These are phyloP conservation scores for Tolypocladium endophyticum DNA, from an alignment of 2,329 filamentous ascomycete species.

Conservation along the genomic window DNA sequence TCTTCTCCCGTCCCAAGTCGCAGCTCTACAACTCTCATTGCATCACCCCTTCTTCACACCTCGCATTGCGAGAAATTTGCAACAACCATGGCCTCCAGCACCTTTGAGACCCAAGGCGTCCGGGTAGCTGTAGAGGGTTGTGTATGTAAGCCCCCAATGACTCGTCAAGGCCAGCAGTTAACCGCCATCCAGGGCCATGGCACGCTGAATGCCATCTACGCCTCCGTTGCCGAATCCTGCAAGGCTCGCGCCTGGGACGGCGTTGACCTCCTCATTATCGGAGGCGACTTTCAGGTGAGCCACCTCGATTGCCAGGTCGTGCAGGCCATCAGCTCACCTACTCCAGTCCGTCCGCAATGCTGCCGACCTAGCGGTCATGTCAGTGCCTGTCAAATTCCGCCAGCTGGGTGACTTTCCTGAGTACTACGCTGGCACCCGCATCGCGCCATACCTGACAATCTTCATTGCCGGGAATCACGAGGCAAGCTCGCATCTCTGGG, in stretches of 20 bases:
- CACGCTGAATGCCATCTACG: constrained; percentile 83
- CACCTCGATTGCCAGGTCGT: neutral
- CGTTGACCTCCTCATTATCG: constrained; percentile 86
- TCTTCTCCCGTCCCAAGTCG: neutral
- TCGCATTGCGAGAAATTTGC: neutral
- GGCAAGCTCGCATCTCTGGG: constrained; percentile 79
- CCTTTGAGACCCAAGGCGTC: constrained; percentile 37
- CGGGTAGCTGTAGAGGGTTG: constrained; percentile 82
- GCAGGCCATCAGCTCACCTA: neutral
- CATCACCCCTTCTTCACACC: neutral
- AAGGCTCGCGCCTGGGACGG: constrained; percentile 64
- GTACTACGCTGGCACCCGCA: constrained; percentile 74
- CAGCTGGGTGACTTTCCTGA: constrained; percentile 84
- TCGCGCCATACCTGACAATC: constrained; percentile 78
- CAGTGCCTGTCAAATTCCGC: constrained; percentile 81
- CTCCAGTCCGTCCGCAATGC: constrained; percentile 74
- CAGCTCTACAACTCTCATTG: neutral
- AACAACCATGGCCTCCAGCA: constrained; percentile 3
- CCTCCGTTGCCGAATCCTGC: constrained; percentile 60
- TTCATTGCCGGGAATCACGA: constrained; percentile 96
- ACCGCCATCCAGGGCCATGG: constrained; percentile 66
- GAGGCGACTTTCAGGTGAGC: constrained; percentile 81
- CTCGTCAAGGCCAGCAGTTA: constrained; percentile 3
- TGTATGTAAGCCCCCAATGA: constrained; percentile 39
- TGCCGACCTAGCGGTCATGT: constrained; percentile 77